Evolutionary conservation across 73 alveolate genomes (phyloP).

Genomic region (Paramecium sexaurelia): DNA sequence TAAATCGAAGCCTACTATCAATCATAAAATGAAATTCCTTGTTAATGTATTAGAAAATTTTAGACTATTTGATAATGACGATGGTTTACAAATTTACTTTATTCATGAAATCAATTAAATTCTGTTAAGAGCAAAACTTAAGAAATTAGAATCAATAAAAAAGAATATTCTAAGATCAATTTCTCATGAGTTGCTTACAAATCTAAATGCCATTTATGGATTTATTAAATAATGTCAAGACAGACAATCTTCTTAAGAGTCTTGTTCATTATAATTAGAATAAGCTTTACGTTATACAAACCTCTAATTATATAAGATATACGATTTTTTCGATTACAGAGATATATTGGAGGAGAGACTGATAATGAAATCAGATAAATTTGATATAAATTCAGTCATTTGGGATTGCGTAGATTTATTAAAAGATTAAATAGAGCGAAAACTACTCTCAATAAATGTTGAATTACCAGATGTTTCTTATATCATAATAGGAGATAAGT

Average conservation of each 20-base stretch:
- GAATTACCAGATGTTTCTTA: constrained; percentile 6
- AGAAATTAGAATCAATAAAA: constrained; percentile 7
- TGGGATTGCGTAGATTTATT: constrained; percentile 27
- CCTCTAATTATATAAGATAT: not conserved
- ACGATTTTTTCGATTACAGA: constrained; percentile 31
- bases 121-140: not conserved
- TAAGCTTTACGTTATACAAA: not conserved
- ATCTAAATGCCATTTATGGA: not conserved
- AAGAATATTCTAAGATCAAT: constrained; percentile 34
- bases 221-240: not conserved
- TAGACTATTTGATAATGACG: not conserved
- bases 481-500: not conserved
- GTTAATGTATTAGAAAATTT: not conserved
- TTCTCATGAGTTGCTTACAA: constrained; percentile 13
- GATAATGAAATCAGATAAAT: constrained; percentile 12
- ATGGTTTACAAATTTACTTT: not conserved
- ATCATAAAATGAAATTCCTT: constrained; percentile 20
- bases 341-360: not conserved
- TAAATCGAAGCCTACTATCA: not conserved
- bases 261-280: not conserved
- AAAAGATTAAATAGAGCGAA: not conserved
- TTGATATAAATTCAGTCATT: not conserved
- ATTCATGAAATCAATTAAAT: not conserved
- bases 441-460: not conserved
- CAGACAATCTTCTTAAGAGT: not conserved